Evolutionary conservation across 2,329 filamentous ascomycete genomes (phyloP), one percentile per base, ranked within the genome.

Genomic region (Hymenoscyphus fraxineus): DNA sequence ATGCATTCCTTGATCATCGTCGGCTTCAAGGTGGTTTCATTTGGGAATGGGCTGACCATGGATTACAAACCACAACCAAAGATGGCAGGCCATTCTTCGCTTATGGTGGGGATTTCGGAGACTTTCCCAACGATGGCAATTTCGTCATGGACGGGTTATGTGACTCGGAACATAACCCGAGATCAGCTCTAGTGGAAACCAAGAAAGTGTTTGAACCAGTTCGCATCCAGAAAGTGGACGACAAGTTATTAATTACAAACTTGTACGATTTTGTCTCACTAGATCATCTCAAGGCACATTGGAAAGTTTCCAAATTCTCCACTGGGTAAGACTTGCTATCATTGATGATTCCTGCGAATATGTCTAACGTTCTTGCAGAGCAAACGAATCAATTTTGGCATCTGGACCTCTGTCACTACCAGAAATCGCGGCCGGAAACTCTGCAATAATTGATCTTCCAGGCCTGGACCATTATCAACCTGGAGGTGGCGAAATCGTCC

Each of bases 41-140:
- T 69, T 88, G 86, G 85, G 85, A 88, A 70, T 88, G 85, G 85
- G 83, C 83, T 0, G 88, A 87, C 75, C 85, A 87, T 61, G 84
- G 85, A 0, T 73, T 87, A 0, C 58, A 63, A 44, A 80, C 79
- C 77, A 81, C 80, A 66, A 77, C 80, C 19, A 77, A 79, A 3
- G 69, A 74, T 60, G 76, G 76, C 32, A 79, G 76, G 63, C 76
- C 75, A 0, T 87, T 81, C 70, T 86, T 84, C 67, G 85, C 80
- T 1, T 88, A 87, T 59, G 86, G 85, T 2, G 85, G 85, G 10
- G 85, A 88, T 70, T 88, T 87, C 74, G 84, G 82, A 1, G 86
- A 88, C 64, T 72, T 77, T 1, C 86, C 85, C 0, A 85, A 88
- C 65, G 85, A 88, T 64, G 79, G 79, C 1, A 84, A 81, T 0